phyloP scores from a whole-genome alignment of 2,329 filamentous ascomycete species.

The Iodosphaeria phyllophila region DNA sequence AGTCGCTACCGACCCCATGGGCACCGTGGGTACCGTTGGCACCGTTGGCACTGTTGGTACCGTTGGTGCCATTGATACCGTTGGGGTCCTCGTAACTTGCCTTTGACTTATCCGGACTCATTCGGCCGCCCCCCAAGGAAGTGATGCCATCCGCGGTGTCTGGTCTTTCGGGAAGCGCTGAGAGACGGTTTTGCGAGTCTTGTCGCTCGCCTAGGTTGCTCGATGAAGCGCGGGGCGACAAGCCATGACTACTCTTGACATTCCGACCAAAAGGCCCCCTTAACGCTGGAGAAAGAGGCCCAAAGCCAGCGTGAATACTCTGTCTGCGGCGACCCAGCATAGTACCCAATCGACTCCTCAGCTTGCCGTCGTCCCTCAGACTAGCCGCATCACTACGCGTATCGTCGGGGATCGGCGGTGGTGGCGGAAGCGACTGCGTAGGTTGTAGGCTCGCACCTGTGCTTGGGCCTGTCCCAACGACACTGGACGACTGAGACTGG shows the following conservation, averaged over 20 bases:
- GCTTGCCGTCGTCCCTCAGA: slow-evolving; percentile 29
- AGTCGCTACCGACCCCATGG: slow-evolving; percentile 16
- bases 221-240: slow-evolving; percentile 40
- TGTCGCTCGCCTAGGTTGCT: slow-evolving; percentile 37
- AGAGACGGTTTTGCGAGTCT: slow-evolving; percentile 29
- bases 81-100: slow-evolving; percentile 9
- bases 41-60: slow-evolving; percentile 20
- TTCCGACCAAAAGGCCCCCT: slow-evolving; percentile 43
- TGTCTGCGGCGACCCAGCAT: slow-evolving; percentile 48
- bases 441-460: not conserved
- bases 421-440: slow-evolving; percentile 6
- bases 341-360: slow-evolving; percentile 47
- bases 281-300: slow-evolving; percentile 32
- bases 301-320: slow-evolving; percentile 45
- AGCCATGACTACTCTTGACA: slow-evolving; percentile 44
- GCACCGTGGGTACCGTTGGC: slow-evolving; percentile 28
- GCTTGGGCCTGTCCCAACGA: slow-evolving; percentile 5
- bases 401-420: slow-evolving; percentile 12
- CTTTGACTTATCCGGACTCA: too few species aligned
- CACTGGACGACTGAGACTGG: slow-evolving; percentile 15
- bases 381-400: slow-evolving; percentile 26
- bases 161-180: slow-evolving; percentile 38
- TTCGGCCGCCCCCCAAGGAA: too few species aligned
- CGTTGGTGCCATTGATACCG: slow-evolving; percentile 13
- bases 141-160: too few species aligned